A percentile compares a stretch with the other conserved stretches of the same genome.
Evolutionary conservation across 2,329 filamentous ascomycete species (phyloP).

Genomic region (Tolypocladium capitatum): DNA sequence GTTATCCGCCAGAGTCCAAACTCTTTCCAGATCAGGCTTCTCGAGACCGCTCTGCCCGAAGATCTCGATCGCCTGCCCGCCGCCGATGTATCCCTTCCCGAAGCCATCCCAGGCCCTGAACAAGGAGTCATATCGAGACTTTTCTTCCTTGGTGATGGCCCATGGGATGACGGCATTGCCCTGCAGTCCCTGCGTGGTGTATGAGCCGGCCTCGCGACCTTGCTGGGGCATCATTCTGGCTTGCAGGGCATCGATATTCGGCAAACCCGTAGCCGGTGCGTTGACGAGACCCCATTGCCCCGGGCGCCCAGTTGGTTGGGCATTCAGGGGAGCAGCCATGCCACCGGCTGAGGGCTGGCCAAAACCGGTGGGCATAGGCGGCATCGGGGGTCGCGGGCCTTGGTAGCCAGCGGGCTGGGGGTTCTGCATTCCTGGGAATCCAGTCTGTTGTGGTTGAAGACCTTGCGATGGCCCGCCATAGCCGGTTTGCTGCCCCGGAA

Average conservation of each 20-base stretch:
- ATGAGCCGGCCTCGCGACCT: conserved; percentile 71
- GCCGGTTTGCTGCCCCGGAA: conserved; percentile 43
- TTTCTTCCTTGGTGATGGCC: conserved; percentile 98
- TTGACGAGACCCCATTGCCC: conserved; percentile 99
- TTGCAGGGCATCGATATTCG: conserved; percentile 86
- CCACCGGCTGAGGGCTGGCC: conserved; percentile 43
- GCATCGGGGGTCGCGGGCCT: conserved; percentile 82
- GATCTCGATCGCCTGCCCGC: conserved; percentile 89
- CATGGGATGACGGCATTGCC: conserved; percentile 95
- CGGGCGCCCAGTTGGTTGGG: conserved; percentile 86
- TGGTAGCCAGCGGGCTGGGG: conserved; percentile 67
- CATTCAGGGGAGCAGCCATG: conserved; percentile 56
- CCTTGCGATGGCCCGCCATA: conserved; percentile 45
- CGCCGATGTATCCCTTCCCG: conserved; percentile 80
- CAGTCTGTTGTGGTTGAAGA: conserved; percentile 56
- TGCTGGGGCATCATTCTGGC: conserved; percentile 95
- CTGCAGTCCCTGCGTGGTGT: conserved; percentile 73
- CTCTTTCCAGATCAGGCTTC: conserved; percentile 75
- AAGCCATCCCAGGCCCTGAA: conserved; percentile 97
- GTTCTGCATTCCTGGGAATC: conserved; percentile 53
- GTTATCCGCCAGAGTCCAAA: conserved; percentile 91
- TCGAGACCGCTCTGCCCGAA: conserved; percentile 92
- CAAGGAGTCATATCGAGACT: conserved; percentile 87
- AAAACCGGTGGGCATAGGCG: conserved; percentile 55
- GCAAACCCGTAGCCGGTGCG: conserved; percentile 73